Base-by-base conservation (phyloP, 73 alveolate genomes). In the Breviolum minutum region DNA sequence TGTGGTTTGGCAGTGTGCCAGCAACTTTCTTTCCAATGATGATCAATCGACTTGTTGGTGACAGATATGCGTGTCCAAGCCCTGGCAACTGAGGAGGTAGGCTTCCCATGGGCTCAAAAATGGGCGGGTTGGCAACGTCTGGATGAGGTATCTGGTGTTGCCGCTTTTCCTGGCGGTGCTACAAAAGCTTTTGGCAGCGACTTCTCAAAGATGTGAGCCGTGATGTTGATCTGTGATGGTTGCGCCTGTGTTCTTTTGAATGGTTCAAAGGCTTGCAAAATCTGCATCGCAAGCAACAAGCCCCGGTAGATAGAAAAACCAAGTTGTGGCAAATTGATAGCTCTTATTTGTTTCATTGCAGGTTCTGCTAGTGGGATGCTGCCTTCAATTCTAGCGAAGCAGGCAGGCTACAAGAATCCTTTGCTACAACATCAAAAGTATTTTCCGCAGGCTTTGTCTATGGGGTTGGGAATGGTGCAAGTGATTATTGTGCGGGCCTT, bases 401-500 rank as follows among this genome's bases (percentile, higher is more conserved):
- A 92, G 79, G 94, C 40, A 22, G 63, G 29, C 48, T 13, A 60
- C 61, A 54, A n/a, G 77, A 7, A 9, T 11, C 61, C 12, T 19
- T 0, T 0, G 60, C 7, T 22, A 19, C 20, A 54, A 0, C 6
- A 7, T 22, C 0, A 3, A 7, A 7, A 22, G 27, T 12, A 2
- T 54, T 63, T 19, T 27, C 9, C 71, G 6, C 27, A 92, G 97
- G 94, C 90, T 6, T 22, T 92, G 16, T 71, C 97, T 1, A 79
- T 92, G 90, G 97, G 97, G 8, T 77, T 92, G 14, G 97, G 97
- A 32, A 92, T 92, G 97, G 97, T 92, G 89, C 97, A 92, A 66
- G 89, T 27, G 61, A 62, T 60, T 19, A 11, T 92, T 63, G 79
- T 63, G 6, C 63, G 54, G 69, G 32, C 29, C 88, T 48, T 19